These are phyloP conservation scores for Chrysosporium keratinophilum DNA, from an alignment of 2,329 filamentous ascomycete genomes.

Conservation along the genomic window DNA sequence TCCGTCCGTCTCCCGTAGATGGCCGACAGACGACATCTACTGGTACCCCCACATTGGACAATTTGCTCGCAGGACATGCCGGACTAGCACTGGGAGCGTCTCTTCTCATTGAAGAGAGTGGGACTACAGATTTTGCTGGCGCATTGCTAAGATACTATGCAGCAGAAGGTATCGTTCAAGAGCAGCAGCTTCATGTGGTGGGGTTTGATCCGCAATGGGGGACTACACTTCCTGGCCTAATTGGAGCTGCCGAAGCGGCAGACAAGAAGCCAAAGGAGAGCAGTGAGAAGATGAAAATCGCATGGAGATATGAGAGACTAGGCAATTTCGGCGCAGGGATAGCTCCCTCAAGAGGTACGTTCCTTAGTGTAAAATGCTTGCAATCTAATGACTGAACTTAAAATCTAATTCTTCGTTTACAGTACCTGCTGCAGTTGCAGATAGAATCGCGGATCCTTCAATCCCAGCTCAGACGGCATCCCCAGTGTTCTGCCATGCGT, in stretches of 20 bases:
- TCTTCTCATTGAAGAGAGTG: slow-evolving; percentile 73
- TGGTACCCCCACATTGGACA: slow-evolving; percentile 75
- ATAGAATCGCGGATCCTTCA: slow-evolving; percentile 37
- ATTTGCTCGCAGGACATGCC: slow-evolving; percentile 72
- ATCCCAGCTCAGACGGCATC: slow-evolving; percentile 19
- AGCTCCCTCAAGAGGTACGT: slow-evolving; percentile 51
- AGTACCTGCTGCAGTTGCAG: slow-evolving; percentile 24
- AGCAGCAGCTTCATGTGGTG: slow-evolving; percentile 76
- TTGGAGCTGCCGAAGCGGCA: slow-evolving; percentile 39
- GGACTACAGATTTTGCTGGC: slow-evolving; percentile 88
- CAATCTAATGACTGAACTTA: neutral
- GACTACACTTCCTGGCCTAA: slow-evolving; percentile 68
- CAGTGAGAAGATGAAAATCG: slow-evolving; percentile 91
- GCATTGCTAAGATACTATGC: slow-evolving; percentile 79
- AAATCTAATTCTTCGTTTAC: slow-evolving; percentile 3
- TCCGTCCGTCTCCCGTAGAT: slow-evolving; percentile 79
- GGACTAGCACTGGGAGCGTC: slow-evolving; percentile 74
- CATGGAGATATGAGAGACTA: slow-evolving; percentile 87
- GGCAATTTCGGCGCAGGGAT: slow-evolving; percentile 55
- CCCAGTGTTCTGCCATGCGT: slow-evolving; percentile 57
- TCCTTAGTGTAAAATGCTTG: neutral
- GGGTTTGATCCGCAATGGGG: slow-evolving; percentile 72
- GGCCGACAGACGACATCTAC: slow-evolving; percentile 84
- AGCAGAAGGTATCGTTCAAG: slow-evolving; percentile 84
- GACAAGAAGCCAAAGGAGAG: slow-evolving; percentile 36